phyloP scores from a whole-genome alignment of 768 basidiomycete genomes.

The Tubosaeta brunneosetosa region DNA sequence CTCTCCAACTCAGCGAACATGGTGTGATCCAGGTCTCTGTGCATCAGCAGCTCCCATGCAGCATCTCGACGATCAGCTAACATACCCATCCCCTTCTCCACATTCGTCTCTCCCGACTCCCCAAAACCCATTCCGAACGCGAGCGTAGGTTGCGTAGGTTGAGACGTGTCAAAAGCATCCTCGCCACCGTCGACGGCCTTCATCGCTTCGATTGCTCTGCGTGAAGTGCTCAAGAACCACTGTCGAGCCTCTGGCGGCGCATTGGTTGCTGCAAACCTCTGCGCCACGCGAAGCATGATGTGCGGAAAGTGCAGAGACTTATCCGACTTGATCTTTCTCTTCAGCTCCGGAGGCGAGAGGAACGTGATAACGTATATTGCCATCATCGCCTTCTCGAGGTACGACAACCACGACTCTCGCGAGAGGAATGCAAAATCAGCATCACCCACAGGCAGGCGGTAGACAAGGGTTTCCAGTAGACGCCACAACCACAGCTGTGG shows the following conservation, averaged over 20 bases:
- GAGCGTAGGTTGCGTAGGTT: constrained; percentile 54
- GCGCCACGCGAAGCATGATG: constrained; percentile 68
- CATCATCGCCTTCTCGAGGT: constrained; percentile 75
- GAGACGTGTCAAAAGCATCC: constrained; percentile 68
- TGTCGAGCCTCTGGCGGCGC: constrained; percentile 48
- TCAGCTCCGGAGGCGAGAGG: constrained; percentile 71
- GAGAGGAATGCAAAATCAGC: constrained; percentile 64
- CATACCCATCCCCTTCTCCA: constrained; percentile 72
- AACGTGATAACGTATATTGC: constrained; percentile 86
- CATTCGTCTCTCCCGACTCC: constrained; percentile 59
- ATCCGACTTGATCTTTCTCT: constrained; percentile 63
- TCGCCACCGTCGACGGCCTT: constrained; percentile 73
- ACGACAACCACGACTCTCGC: constrained; percentile 68
- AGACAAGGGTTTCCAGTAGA: constrained; percentile 67
- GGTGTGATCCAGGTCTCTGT: constrained; percentile 66
- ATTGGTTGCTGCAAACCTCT: constrained; percentile 49
- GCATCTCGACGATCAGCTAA: constrained; percentile 69
- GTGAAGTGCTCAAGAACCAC: constrained; percentile 51
- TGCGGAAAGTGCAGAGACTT: constrained; percentile 61
- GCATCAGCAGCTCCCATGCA: constrained; percentile 67
- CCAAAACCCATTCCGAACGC: constrained; percentile 85
- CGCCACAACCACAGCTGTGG: constrained; percentile 53
- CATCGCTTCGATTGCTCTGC: constrained; percentile 71
- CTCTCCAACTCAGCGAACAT: constrained; percentile 81
- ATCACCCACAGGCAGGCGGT: constrained; percentile 78